Percentiles rank a stretch among this genome's conserved stretches.
These are phyloP conservation scores for Saccharomycopsis sp. DNA, from an alignment of 805 yeast species.

Conservation along the genomic window DNA sequence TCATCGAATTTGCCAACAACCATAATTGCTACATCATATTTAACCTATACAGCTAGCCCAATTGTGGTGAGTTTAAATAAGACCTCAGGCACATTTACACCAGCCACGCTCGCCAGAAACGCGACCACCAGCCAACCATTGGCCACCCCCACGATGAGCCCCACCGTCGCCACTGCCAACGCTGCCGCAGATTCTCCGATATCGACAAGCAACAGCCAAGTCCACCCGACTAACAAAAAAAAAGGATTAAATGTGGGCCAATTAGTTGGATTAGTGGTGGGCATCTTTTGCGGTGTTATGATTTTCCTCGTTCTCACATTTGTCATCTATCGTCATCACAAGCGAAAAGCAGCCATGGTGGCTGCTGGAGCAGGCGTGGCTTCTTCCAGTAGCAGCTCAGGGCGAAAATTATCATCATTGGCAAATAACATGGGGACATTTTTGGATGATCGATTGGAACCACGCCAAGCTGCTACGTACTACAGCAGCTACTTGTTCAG, in stretches of 20 bases:
- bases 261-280: constrained; percentile 11
- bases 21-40: neutral
- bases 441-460: constrained; percentile 12
- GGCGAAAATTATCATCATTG: neutral
- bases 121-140: neutral
- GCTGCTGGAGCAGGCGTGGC: neutral
- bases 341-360: neutral
- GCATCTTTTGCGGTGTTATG: constrained; percentile 1
- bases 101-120: neutral
- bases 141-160: neutral
- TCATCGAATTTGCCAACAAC: neutral
- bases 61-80: no score
- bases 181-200: no score
- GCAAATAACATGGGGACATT: neutral
- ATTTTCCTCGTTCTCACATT: neutral
- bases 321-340: constrained; percentile 1
- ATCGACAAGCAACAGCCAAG: neutral
- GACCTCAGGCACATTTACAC: no score
- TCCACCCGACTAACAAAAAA: neutral
- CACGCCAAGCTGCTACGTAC: no score
- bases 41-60: no score
- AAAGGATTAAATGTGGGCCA: constrained; percentile 1
- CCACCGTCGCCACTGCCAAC: neutral
- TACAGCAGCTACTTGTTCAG: no score
- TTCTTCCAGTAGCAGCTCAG: neutral